Conservation (phyloP, 2,329 filamentous ascomycete genomes). For the Sporothrix phasma region DNA sequence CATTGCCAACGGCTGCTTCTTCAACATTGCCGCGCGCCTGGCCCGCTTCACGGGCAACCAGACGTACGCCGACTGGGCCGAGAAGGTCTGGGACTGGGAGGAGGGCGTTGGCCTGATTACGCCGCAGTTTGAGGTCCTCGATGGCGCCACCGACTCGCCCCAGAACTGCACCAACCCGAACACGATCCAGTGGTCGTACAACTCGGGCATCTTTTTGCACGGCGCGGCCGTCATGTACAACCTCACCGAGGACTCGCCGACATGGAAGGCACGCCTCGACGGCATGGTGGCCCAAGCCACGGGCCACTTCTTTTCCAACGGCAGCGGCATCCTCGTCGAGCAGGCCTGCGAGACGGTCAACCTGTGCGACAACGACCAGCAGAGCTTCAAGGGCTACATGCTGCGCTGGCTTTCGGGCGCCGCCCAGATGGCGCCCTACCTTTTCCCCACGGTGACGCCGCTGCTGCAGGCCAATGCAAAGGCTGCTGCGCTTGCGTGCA, state of each 20-base stretch:
- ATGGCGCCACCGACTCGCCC: slow-evolving; percentile 39
- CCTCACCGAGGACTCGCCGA: slow-evolving; percentile 39
- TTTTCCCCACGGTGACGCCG: slow-evolving; percentile 38
- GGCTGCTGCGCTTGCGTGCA: slow-evolving; percentile 44
- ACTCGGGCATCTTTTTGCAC: slow-evolving; percentile 55
- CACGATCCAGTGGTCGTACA: slow-evolving; percentile 58
- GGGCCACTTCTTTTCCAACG: slow-evolving; percentile 48
- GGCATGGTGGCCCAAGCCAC: slow-evolving; percentile 45
- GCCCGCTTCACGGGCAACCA: slow-evolving; percentile 68
- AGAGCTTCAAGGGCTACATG: slow-evolving; percentile 67
- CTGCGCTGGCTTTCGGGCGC: slow-evolving; percentile 54
- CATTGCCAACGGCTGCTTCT: slow-evolving; percentile 60
- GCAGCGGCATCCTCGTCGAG: slow-evolving; percentile 51
- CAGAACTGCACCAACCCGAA: slow-evolving; percentile 42
- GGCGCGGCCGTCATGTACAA: slow-evolving; percentile 54
- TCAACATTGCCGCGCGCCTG: slow-evolving; percentile 60
- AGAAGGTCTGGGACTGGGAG: slow-evolving; percentile 60
- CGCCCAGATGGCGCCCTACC: slow-evolving; percentile 44
- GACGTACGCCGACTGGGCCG: slow-evolving; percentile 70
- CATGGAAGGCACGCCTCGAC: slow-evolving; percentile 49
- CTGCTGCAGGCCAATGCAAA: slow-evolving; percentile 41
- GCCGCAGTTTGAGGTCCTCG: slow-evolving; percentile 44
- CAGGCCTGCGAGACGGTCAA: slow-evolving; percentile 51
- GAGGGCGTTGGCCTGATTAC: slow-evolving; percentile 45
- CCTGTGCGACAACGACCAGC: slow-evolving; percentile 61